Evolutionary conservation across 2,329 filamentous ascomycete genomes (phyloP), one percentile per base, ranked within the genome.

Genomic region (Diaporthe caulivora): DNA sequence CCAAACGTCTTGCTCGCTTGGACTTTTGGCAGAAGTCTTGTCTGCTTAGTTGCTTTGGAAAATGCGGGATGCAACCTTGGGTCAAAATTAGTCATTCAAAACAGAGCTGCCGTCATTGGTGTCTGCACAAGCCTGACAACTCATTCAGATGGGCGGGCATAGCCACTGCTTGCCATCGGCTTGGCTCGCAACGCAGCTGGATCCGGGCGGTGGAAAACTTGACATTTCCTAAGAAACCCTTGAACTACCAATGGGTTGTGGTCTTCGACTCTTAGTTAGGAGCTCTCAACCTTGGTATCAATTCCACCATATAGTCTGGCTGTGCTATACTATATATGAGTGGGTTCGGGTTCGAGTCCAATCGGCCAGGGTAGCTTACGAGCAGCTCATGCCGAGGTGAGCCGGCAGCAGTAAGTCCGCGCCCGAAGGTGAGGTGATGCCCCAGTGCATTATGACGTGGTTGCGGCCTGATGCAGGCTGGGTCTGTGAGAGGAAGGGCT

Each of bases 361-460:
- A 49, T 47, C 26, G 29, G 15, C 2, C 5, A 15, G 13, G 58
- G 55, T n/a, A n/a, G 44, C 2, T 49, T 11, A n/a, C 26, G 10
- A 26, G 42, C 40, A 64, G 40, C 24, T 29, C 11, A 15, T 31
- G 58, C 40, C 18, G 18, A 21, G 7, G 26, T 44, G 40, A 47
- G 9, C 18, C 26, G 60, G 60, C 10, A 24, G 24, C 42, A 49
- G 6, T 47, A n/a, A 64, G 11, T 64, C 40, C 60, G 58, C 31
- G 29, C 2, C 42, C 42, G 11, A n/a, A 24, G 7, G 18, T 24
- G 60, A 37, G 26, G 6, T 34, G 29, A 21, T 49, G 60, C 29
- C 29, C 21, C 26, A 29, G 62, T 65, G 44, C 44, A 51, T 51
- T 29, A 37, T 65, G 62, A 37, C 44, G 44, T 64, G 60, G 60